These are phyloP conservation scores for Garcia nutans DNA, from an alignment of 345 rosid species.

Conservation along the genomic window DNA sequence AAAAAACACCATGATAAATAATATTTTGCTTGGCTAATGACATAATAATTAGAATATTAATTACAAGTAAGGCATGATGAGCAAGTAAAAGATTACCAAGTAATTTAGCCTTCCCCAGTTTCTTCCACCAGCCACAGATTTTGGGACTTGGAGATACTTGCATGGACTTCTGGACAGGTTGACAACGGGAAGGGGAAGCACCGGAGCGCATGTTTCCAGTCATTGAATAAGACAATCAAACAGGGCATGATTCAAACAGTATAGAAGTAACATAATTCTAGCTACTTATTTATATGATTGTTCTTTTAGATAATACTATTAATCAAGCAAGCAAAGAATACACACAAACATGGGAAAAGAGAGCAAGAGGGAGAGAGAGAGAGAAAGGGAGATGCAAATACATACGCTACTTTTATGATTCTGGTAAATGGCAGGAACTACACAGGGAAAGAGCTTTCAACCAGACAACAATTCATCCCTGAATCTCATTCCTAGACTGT, in stretches of 20 bases:
- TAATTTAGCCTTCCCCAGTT: neutral
- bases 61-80: neutral
- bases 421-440: slow-evolving; percentile 2
- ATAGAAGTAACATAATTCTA: neutral
- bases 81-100: too few species aligned
- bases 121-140: neutral
- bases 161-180: neutral
- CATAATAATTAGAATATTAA: neutral
- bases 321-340: neutral
- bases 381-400: neutral
- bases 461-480: slow-evolving; percentile 3
- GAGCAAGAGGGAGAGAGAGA: neutral
- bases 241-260: neutral
- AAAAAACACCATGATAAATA: neutral
- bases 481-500: slow-evolving; percentile 6
- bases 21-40: neutral
- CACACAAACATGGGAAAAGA: neutral
- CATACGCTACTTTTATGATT: slow-evolving; percentile 3
- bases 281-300: neutral
- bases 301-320: neutral
- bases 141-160: neutral
- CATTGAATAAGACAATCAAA: neutral
- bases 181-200: too few species aligned
- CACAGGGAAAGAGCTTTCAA: slow-evolving; percentile 1
- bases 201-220: neutral